phyloP scores from a whole-genome alignment of 139 green algal species.

The Chlamydomonas sp. region DNA sequence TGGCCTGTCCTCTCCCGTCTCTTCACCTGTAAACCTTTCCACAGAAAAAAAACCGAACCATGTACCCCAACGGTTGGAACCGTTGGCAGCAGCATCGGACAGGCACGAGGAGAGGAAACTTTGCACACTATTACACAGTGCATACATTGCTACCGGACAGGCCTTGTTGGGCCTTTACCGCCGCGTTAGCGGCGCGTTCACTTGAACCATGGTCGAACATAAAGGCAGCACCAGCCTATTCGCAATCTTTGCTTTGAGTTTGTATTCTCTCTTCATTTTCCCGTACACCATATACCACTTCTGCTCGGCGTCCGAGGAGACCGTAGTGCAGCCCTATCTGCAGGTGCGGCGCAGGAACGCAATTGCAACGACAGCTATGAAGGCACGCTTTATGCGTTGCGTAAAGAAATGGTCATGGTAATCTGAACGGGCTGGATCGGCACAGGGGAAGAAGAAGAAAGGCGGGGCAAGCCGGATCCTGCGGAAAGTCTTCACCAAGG shows the following conservation, averaged over 20 bases:
- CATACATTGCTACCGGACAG: too few relatives aligned
- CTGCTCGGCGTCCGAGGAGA: slow-evolving; percentile 40
- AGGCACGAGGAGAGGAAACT: too few relatives aligned
- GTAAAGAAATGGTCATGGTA: background rate
- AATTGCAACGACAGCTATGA: background rate
- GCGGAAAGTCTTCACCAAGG: slow-evolving; percentile 34
- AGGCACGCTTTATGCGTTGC: background rate
- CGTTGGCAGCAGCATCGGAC: too few relatives aligned
- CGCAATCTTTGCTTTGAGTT: slow-evolving; percentile 78
- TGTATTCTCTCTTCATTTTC: slow-evolving; percentile 79
- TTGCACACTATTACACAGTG: too few relatives aligned
- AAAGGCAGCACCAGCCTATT: slow-evolving; percentile 73
- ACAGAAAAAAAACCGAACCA: too few relatives aligned
- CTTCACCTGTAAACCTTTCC: too few relatives aligned
- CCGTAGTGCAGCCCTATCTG: slow-evolving; percentile 48
- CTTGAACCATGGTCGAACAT: slow-evolving; percentile 19
- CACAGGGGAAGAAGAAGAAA: slow-evolving; percentile 45
- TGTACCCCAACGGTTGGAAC: too few relatives aligned
- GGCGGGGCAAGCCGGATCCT: background rate
- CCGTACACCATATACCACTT: slow-evolving; percentile 81
- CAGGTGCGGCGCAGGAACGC: background rate
- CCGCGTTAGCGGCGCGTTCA: too few relatives aligned
- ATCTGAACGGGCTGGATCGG: too few relatives aligned
- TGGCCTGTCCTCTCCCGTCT: too few relatives aligned
- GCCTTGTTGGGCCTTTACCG: too few relatives aligned